Percentiles rank a stretch among this genome's conserved stretches.
These are phyloP conservation scores for Naematelia aurantialba DNA, from an alignment of 768 basidiomycete species.

Conservation along the genomic window DNA sequence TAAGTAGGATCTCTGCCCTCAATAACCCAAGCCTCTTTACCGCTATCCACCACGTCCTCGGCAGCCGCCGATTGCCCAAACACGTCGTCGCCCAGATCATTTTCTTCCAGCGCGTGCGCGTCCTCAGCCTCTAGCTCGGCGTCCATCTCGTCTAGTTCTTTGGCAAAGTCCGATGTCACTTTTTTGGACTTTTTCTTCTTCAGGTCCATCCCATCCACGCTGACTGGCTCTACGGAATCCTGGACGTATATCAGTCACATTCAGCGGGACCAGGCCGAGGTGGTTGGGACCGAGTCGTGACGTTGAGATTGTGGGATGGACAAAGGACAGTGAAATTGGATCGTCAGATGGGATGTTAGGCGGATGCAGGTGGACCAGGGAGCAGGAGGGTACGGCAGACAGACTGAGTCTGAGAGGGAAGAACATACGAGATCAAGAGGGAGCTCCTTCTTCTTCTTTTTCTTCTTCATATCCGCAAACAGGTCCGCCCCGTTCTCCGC, in stretches of 20 bases:
- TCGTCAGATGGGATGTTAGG: too few relatives aligned
- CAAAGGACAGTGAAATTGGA: background rate
- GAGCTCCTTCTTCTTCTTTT: constrained; percentile 74
- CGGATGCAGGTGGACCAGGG: background rate
- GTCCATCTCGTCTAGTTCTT: constrained; percentile 53
- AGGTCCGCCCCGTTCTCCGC: constrained; percentile 62
- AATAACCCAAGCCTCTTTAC: constrained; percentile 70
- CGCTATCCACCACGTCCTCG: constrained; percentile 53
- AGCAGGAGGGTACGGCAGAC: background rate
- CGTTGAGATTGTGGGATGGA: too few relatives aligned
- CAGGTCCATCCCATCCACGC: constrained; percentile 41
- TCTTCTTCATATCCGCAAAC: constrained; percentile 89
- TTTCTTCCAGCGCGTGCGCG: constrained; percentile 48
- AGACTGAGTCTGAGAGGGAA: too few relatives aligned
- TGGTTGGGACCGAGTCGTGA: too few relatives aligned
- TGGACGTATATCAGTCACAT: constrained; percentile 18
- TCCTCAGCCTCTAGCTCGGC: constrained; percentile 56
- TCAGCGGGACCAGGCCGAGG: background rate
- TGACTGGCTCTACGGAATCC: constrained; percentile 19
- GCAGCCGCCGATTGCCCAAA: constrained; percentile 57
- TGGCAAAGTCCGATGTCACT: constrained; percentile 63
- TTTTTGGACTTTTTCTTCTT: constrained; percentile 66
- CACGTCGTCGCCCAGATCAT: constrained; percentile 82
- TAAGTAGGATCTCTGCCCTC: constrained; percentile 97
- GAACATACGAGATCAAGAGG: constrained; percentile 48